phyloP scores from a whole-genome alignment of 805 yeast genomes.

The Helenozyma rhizophorensis region DNA sequence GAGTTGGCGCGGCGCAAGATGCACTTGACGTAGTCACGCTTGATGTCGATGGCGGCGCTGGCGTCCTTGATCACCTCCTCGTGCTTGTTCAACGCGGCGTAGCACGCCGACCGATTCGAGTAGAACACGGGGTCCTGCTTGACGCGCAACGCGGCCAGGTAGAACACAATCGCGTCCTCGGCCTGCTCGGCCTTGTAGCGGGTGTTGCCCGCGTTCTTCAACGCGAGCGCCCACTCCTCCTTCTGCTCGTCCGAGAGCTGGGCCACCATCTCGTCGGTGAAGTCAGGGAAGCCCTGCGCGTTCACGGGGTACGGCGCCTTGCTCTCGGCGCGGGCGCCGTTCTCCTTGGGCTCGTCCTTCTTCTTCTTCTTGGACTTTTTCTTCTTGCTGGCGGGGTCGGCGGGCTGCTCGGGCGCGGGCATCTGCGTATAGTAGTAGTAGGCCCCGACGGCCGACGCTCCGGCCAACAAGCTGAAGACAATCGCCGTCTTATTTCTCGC shows the following conservation, averaged over 20 bases:
- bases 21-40: constrained; percentile 91
- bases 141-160: constrained; percentile 71
- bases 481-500: constrained; percentile 59
- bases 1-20: constrained; percentile 91
- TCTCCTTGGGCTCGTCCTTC: constrained; percentile 10
- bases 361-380: constrained; percentile 44
- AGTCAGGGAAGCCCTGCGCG: constrained; percentile 52
- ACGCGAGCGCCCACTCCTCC: constrained; percentile 62
- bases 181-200: constrained; percentile 67
- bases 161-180: constrained; percentile 72
- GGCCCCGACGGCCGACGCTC: constrained; percentile 61
- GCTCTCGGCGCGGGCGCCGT: constrained; percentile 10
- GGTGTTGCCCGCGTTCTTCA: constrained; percentile 88
- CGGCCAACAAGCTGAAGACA: constrained; percentile 58
- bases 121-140: constrained; percentile 84
- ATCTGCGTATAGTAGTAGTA: constrained; percentile 43
- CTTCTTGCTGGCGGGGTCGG: constrained; percentile 21
- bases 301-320: constrained; percentile 48
- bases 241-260: constrained; percentile 47
- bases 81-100: constrained; percentile 72
- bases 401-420: constrained; percentile 12
- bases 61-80: constrained; percentile 87
- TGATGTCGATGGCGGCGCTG: constrained; percentile 75
- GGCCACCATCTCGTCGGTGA: constrained; percentile 44
- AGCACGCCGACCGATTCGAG: constrained; percentile 96